Evolutionary conservation across 495 filamentous ascomycete species (phyloP).

Genomic region (Daldinia vernicosa): DNA sequence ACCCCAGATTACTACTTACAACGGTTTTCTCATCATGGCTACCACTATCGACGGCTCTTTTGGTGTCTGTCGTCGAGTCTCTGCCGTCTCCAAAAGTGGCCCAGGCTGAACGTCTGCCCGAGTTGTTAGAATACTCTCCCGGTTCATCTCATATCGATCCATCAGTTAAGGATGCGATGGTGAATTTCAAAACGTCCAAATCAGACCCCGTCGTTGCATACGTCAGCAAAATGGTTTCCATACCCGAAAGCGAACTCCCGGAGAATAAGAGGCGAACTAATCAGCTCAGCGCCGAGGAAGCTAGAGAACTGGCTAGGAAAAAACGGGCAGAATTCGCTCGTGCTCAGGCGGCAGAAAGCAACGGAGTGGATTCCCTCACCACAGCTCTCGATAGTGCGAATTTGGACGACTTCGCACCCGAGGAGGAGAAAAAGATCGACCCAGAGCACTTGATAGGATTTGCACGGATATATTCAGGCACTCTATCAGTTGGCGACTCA

Average conservation of each 20-base stretch:
- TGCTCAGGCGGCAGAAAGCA: constrained; percentile 59
- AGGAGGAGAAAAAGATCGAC: constrained; percentile 68
- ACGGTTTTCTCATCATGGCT: constrained; percentile 90
- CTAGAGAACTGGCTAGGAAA: constrained; percentile 82
- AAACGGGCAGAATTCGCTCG: constrained; percentile 87
- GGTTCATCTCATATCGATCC: constrained; percentile 74
- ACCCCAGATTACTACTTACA: constrained; percentile 82
- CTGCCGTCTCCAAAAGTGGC: constrained; percentile 86
- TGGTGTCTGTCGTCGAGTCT: constrained; percentile 93
- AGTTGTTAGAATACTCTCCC: constrained; percentile 81
- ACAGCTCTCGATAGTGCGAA: constrained; percentile 48
- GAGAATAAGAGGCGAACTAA: constrained; percentile 78
- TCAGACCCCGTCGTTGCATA: constrained; percentile 89
- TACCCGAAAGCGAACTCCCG: constrained; percentile 88
- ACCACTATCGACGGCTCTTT: constrained; percentile 87
- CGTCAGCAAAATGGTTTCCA: constrained; percentile 97
- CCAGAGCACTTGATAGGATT: constrained; percentile 94
- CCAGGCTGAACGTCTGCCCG: constrained; percentile 82
- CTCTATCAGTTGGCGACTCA: constrained; percentile 84
- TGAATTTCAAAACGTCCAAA: constrained; percentile 73
- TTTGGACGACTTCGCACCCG: constrained; percentile 62
- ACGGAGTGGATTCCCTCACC: constrained; percentile 43
- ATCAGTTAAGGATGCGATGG: constrained; percentile 77
- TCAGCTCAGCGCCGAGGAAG: constrained; percentile 85
- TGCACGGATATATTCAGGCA: constrained; percentile 91